Conservation (phyloP, 2,329 filamentous ascomycete genomes). For the Monilinia laxa region DNA sequence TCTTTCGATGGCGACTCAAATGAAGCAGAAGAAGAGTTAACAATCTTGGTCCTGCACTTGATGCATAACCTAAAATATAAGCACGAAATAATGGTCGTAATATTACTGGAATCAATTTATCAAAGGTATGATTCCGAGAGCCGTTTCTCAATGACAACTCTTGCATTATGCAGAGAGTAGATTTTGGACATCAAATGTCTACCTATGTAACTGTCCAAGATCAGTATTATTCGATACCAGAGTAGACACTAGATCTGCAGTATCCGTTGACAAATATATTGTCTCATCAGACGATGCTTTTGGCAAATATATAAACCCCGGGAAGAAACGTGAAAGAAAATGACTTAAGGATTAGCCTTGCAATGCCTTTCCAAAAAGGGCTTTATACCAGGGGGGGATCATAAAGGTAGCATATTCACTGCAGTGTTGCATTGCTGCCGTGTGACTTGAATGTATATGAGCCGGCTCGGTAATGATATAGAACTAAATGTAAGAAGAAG, state of each 20-base stretch:
- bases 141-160: not conserved
- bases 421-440: not conserved
- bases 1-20: constrained; percentile 41
- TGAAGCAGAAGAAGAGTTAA: constrained; percentile 55
- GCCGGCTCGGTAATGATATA: not conserved
- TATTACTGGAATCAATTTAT: constrained; percentile 46
- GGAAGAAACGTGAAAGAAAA: not conserved
- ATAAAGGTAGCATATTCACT: not conserved
- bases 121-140: constrained; percentile 35
- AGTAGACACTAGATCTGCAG: constrained; percentile 10
- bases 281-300: constrained; percentile 6
- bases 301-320: too few relatives aligned
- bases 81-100: constrained; percentile 58
- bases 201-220: not conserved
- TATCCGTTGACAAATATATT: not conserved
- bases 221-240: not conserved
- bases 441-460: constrained; percentile 1
- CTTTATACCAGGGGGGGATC: not conserved
- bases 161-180: not conserved
- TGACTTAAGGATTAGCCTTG: not conserved
- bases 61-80: constrained; percentile 61
- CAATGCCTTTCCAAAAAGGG: not conserved
- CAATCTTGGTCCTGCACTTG: constrained; percentile 56
- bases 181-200: not conserved
- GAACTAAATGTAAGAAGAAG: not conserved